A percentile compares a stretch with the other conserved stretches of the same genome.
Conservation (phyloP, 2,329 filamentous ascomycete species). For the Orbilia ellipsospora region DNA sequence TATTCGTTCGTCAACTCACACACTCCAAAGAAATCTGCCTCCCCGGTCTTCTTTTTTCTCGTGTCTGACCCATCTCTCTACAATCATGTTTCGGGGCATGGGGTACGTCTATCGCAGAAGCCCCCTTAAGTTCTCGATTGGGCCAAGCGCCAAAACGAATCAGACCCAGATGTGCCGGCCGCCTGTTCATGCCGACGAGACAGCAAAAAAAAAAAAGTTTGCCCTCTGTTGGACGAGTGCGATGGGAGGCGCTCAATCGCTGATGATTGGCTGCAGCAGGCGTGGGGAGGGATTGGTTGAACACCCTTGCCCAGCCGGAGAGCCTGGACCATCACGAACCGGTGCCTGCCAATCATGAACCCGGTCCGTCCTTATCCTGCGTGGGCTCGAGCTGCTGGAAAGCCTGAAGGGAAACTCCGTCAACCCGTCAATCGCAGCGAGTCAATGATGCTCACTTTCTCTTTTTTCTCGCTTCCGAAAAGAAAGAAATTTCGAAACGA, state of each 20-base stretch:
- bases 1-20: constrained; percentile 1
- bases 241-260: constrained; percentile 32
- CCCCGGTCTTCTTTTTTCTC: not conserved
- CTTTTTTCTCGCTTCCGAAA: constrained; percentile 15
- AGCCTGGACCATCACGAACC: constrained; percentile 53
- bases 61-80: constrained; percentile 33
- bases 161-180: constrained; percentile 27
- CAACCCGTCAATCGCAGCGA: constrained; percentile 2
- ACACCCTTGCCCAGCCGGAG: constrained; percentile 52
- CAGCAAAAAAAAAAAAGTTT: constrained; percentile 52
- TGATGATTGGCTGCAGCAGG: constrained; percentile 38
- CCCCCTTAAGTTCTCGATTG: constrained; percentile 50
- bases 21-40: not conserved
- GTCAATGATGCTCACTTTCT: not conserved
- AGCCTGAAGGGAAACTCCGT: constrained; percentile 51
- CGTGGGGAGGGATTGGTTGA: constrained; percentile 48
- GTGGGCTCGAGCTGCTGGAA: constrained; percentile 19
- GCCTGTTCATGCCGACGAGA: constrained; percentile 44
- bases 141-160: constrained; percentile 37
- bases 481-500: not conserved
- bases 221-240: constrained; percentile 35
- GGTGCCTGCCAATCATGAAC: constrained; percentile 50
- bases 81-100: constrained; percentile 52
- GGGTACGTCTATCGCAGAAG: constrained; percentile 35
- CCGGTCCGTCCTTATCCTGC: constrained; percentile 49